These are phyloP conservation scores for Amorphotheca resinae DNA, from an alignment of 495 filamentous ascomycete species.

Conservation along the genomic window DNA sequence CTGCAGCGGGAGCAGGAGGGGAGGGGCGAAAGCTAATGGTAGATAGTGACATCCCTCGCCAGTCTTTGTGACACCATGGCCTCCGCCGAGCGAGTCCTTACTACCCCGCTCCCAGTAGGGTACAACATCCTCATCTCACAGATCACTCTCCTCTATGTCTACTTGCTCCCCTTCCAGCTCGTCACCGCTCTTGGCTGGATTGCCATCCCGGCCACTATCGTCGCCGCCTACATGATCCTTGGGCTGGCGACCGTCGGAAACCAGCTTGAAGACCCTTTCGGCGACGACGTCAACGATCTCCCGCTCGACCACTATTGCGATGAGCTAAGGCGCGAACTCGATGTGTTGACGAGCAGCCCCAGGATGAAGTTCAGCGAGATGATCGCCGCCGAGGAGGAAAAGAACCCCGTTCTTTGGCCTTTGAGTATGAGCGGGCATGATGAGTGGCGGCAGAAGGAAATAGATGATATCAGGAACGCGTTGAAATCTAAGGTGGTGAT, in stretches of 20 bases:
- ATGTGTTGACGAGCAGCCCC: conserved; percentile 51
- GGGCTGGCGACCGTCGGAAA: conserved; percentile 76
- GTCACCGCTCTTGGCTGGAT: conserved; percentile 50
- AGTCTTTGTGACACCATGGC: conserved; percentile 61
- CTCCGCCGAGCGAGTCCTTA: conserved; percentile 68
- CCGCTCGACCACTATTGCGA: conserved; percentile 67
- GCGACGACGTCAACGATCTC: conserved; percentile 76
- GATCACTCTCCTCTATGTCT: conserved; percentile 78
- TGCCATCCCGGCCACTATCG: conserved; percentile 74
- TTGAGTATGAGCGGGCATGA: conserved; percentile 44
- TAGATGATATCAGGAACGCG: conserved; percentile 45
- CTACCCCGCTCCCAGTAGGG: conserved; percentile 71
- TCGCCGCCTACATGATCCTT: conserved; percentile 76
- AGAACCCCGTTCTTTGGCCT: conserved; percentile 57
- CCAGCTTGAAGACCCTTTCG: conserved; percentile 86
- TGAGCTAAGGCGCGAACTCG: conserved; percentile 58
- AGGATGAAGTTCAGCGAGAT: conserved; percentile 44
- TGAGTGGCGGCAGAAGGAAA: conserved; percentile 47
- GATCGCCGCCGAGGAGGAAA: conserved; percentile 21
- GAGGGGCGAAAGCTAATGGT: not conserved
- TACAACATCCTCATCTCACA: conserved; percentile 80
- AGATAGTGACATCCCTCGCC: conserved; percentile 32
- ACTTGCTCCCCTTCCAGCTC: conserved; percentile 78
- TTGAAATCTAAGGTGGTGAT: conserved; percentile 32
- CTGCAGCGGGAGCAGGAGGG: no score